Evolutionary conservation across 2,329 filamentous ascomycete genomes (phyloP).

Genomic region (Fusarium xyrophilum): DNA sequence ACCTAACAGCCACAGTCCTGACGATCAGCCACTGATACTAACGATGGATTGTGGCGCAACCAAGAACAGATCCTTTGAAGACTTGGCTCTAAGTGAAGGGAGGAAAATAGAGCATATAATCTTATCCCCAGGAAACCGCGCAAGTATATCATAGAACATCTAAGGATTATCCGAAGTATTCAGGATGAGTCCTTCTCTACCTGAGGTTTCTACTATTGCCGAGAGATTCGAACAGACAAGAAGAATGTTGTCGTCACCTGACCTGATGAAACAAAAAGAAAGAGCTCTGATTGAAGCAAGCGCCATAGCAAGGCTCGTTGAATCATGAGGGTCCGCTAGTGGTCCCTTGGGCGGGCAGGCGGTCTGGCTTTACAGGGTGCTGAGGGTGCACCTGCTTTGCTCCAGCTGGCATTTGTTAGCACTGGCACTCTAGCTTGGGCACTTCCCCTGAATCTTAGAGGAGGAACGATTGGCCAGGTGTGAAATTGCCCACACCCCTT

Average conservation of each 20-base stretch:
- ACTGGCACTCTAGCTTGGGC: constrained; percentile 27
- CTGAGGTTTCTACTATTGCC: background rate
- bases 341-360: constrained; percentile 38
- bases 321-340: constrained; percentile 32
- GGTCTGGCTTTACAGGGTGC: constrained; percentile 39
- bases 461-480: constrained; percentile 45
- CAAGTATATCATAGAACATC: too few relatives aligned
- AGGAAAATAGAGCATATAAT: too few relatives aligned
- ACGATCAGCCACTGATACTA: constrained; percentile 8
- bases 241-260: background rate
- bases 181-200: background rate
- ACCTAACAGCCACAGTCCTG: constrained; percentile 17
- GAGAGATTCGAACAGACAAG: background rate
- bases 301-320: constrained; percentile 25
- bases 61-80: background rate
- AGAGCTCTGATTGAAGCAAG: constrained; percentile 25
- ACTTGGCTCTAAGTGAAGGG: background rate
- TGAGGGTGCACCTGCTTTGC: constrained; percentile 9
- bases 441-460: constrained; percentile 43
- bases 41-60: constrained; percentile 3
- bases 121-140: too few relatives aligned
- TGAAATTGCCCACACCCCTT: constrained; percentile 45
- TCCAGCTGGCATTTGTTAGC: constrained; percentile 12
- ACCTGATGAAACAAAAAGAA: constrained; percentile 31
- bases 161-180: background rate